Evolutionary conservation across 108 stramenopile genomes (phyloP).

Genomic region (Cylindrotheca closterium): DNA sequence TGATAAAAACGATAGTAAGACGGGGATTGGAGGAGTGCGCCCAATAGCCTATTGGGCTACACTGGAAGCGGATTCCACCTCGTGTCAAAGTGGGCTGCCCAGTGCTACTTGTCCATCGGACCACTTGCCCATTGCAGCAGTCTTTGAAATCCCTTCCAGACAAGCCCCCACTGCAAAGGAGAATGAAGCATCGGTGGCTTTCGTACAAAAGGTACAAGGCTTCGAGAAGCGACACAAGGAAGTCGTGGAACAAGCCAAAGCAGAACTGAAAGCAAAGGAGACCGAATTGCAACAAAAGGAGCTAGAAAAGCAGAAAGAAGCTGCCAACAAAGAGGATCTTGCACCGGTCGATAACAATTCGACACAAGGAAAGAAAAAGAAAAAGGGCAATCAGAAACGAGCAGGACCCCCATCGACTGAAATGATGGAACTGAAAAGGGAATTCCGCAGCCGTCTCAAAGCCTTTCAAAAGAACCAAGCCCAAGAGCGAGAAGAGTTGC

Average conservation of each 20-base stretch:
- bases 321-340: neutral
- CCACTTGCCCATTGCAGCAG: conserved; percentile 50
- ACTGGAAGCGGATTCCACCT: conserved; percentile 43
- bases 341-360: neutral
- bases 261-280: neutral
- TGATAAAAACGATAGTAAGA: conserved; percentile 11
- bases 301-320: neutral
- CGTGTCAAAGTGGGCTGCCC: conserved; percentile 34
- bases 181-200: neutral
- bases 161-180: neutral
- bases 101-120: conserved; percentile 46
- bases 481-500: neutral
- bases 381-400: neutral
- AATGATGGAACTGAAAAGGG: neutral
- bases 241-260: neutral
- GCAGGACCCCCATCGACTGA: neutral
- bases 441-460: neutral
- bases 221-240: neutral
- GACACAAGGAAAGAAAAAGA: neutral
- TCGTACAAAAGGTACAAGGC: neutral
- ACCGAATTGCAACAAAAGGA: neutral
- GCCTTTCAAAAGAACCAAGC: neutral
- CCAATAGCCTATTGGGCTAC: neutral
- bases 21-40: conserved; percentile 32
- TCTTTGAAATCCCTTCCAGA: conserved; percentile 23